These are phyloP conservation scores for Dothideomycetes sp. DNA, from an alignment of 2,329 filamentous ascomycete genomes.

Conservation along the genomic window DNA sequence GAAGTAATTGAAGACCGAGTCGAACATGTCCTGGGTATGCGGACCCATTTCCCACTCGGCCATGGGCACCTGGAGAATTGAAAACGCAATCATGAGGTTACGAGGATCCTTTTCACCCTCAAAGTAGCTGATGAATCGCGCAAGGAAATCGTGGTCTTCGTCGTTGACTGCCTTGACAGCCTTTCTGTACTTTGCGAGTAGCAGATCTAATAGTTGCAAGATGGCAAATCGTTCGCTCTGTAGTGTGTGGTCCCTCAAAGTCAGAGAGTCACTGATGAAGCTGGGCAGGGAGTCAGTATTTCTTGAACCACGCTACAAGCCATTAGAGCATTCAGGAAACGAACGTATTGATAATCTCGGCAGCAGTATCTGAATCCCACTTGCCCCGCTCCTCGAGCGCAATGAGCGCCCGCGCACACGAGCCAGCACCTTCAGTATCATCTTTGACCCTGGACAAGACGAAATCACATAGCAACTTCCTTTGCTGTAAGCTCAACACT, in stretches of 20 bases:
- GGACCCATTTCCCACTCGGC: constrained; percentile 54
- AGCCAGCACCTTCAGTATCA: constrained; percentile 40
- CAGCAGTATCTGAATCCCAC: constrained; percentile 47
- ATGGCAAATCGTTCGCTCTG: constrained; percentile 51
- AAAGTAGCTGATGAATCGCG: constrained; percentile 53
- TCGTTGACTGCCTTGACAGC: constrained; percentile 48
- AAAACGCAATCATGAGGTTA: constrained; percentile 61
- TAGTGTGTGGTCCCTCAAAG: constrained; percentile 51
- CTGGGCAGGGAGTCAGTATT: no score
- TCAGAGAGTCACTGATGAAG: constrained; percentile 39
- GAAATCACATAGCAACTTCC: constrained; percentile 50
- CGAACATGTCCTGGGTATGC: constrained; percentile 52
- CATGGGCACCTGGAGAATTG: constrained; percentile 55
- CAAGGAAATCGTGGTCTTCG: constrained; percentile 41
- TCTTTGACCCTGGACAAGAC: constrained; percentile 54
- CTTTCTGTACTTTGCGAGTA: constrained; percentile 51
- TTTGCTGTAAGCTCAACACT: constrained; percentile 49
- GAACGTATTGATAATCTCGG: constrained; percentile 42
- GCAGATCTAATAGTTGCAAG: constrained; percentile 47
- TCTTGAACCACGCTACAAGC: constrained; percentile 40
- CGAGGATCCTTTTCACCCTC: constrained; percentile 59
- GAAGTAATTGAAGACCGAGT: constrained; percentile 62
- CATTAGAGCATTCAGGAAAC: no score
- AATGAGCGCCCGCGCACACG: constrained; percentile 47
- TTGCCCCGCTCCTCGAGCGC: constrained; percentile 49